A percentile compares a stretch with the other conserved stretches of the same genome.
Evolutionary conservation across 148 eudicot species (phyloP).

Genomic region (Beta vulgaris): DNA sequence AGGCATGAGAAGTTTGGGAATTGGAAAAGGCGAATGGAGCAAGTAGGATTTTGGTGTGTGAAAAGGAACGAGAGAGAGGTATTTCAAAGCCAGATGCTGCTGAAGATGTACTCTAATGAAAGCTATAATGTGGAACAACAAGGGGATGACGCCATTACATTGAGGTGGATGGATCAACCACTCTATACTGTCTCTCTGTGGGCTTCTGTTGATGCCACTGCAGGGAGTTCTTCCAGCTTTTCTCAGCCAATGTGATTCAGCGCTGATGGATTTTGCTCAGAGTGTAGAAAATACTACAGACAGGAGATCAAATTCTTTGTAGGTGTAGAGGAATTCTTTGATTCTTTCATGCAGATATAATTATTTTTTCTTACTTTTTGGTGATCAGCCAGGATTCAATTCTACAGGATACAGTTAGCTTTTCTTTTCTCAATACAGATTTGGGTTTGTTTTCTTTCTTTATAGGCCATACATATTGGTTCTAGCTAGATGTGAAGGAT

Average conservation of each 20-base stretch:
- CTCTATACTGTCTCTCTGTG: conserved; percentile 82
- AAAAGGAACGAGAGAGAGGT: conserved; percentile 55
- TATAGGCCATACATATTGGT: conserved; percentile 11
- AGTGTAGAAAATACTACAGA: conserved; percentile 29
- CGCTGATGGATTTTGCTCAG: not conserved
- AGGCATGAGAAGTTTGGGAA: conserved; percentile 66
- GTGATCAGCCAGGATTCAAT: conserved; percentile 18
- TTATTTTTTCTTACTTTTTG: conserved; percentile 19
- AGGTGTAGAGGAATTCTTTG: conserved; percentile 59
- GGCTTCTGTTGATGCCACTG: conserved; percentile 43
- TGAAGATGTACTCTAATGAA: conserved; percentile 65
- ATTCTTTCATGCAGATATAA: conserved; percentile 75
- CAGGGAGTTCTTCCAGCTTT: conserved; percentile 56
- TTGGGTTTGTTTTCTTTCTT: not conserved
- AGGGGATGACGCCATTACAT: conserved; percentile 43
- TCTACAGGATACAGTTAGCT: conserved; percentile 11
- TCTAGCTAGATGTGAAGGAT: conserved; percentile 7
- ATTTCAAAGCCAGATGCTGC: conserved; percentile 65
- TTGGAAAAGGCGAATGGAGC: conserved; percentile 68
- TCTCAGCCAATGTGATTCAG: conserved; percentile 40
- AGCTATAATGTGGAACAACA: conserved; percentile 46
- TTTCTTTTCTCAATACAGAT: conserved; percentile 14
- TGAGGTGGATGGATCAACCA: conserved; percentile 83
- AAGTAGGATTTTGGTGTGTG: conserved; percentile 54
- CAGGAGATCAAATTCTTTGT: conserved; percentile 50